A percentile compares a stretch with the other conserved stretches of the same genome.
Evolutionary conservation across 495 filamentous ascomycete genomes (phyloP).

Genomic region (Podospora tetraspora): DNA sequence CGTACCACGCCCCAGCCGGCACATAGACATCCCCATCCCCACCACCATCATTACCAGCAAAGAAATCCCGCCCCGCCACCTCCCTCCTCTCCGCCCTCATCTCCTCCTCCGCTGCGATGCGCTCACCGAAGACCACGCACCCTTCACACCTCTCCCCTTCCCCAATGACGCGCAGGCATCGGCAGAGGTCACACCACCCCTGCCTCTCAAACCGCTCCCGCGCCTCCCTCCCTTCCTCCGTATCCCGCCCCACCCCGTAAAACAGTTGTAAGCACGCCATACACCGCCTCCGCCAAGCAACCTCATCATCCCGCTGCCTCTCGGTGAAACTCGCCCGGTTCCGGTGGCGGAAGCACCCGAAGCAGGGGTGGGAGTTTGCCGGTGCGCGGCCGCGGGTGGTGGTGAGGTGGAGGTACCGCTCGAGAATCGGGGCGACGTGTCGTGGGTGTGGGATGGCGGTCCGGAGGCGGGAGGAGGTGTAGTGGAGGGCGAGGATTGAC

Average conservation of each 20-base stretch:
- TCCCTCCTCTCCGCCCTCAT: neutral
- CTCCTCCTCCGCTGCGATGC: neutral
- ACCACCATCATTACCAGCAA: too few relatives aligned
- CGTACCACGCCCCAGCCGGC: too few relatives aligned
- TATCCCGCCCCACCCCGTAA: neutral
- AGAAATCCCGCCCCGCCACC: too few relatives aligned
- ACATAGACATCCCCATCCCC: too few relatives aligned
- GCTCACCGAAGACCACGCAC: neutral
- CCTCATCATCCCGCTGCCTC: neutral
- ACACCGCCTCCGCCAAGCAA: neutral
- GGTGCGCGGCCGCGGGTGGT: too few relatives aligned
- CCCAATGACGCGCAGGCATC: neutral
- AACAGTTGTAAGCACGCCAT: neutral
- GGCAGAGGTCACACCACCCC: neutral
- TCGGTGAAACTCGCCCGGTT: neutral
- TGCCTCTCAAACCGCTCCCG: constrained; percentile 1
- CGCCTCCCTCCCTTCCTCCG: neutral
- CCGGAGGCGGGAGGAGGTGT: neutral
- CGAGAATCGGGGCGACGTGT: neutral
- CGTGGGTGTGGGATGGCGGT: neutral
- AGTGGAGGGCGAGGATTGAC: neutral
- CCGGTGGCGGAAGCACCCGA: neutral
- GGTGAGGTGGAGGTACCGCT: neutral
- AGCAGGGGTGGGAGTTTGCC: neutral
- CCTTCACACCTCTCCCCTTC: neutral